Evolutionary conservation across 139 green algal genomes (phyloP).

Genomic region (Asterochloris erici): DNA sequence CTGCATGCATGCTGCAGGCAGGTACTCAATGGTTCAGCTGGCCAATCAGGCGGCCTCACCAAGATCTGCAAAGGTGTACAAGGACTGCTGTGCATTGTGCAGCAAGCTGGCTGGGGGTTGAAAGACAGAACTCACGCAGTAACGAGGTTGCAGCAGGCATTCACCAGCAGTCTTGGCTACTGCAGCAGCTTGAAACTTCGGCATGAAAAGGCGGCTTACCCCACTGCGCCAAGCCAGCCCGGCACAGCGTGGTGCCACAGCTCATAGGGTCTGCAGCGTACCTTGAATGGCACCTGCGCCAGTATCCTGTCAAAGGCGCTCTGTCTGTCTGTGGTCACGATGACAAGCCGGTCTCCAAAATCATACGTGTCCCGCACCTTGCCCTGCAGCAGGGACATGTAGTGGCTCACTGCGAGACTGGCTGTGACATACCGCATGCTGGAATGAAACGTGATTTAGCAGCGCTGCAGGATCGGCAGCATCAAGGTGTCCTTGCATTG

Average conservation of each 20-base stretch:
- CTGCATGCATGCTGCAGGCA: too few species aligned
- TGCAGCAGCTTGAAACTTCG: too few species aligned
- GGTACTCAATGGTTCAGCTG: too few species aligned
- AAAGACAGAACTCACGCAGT: too few species aligned
- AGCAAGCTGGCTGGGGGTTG: too few species aligned
- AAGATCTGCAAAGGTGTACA: too few species aligned
- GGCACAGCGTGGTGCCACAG: not conserved
- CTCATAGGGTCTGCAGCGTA: constrained; percentile 3
- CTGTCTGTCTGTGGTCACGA: constrained; percentile 96
- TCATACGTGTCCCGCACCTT: constrained; percentile 98
- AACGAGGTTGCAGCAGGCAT: too few species aligned
- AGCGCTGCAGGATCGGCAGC: not conserved
- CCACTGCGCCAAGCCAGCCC: too few species aligned
- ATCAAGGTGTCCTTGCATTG: not conserved
- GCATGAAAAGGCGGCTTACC: too few species aligned
- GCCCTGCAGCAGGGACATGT: constrained; percentile 45
- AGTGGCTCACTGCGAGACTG: not conserved
- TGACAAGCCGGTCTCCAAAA: constrained; percentile 80
- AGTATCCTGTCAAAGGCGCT: constrained; percentile 95
- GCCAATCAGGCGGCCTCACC: too few species aligned
- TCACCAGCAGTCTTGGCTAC: too few species aligned
- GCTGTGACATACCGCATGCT: not conserved
- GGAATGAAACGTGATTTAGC: not conserved
- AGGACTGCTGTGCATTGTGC: too few species aligned
- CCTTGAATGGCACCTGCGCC: constrained; percentile 93